Percentiles rank a stretch among this genome's conserved stretches.
Evolutionary conservation across 257 asterid genomes (phyloP).

Genomic region (Solanum virginianum): DNA sequence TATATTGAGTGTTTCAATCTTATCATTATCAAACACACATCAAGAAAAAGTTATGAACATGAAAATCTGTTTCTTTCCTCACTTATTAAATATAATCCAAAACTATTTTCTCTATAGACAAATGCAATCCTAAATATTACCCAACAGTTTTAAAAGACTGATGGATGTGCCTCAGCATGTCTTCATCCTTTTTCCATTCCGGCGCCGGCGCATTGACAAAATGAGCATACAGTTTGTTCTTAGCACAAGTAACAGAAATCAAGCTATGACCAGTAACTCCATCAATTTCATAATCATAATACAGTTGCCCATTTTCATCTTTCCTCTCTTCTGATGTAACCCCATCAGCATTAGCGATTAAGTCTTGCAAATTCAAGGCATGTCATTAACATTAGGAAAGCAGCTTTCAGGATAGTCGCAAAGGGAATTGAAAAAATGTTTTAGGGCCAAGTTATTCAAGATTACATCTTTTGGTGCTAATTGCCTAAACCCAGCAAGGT

Average conservation of each 20-base stretch:
- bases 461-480: slow-evolving; percentile 65
- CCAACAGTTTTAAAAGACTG: slow-evolving; percentile 76
- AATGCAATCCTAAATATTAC: background rate
- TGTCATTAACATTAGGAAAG: background rate
- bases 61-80: background rate
- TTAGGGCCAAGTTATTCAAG: slow-evolving; percentile 49
- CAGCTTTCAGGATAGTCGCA: background rate
- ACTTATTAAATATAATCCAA: background rate
- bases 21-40: background rate
- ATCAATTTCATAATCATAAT: slow-evolving; percentile 76
- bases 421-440: background rate
- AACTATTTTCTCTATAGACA: background rate
- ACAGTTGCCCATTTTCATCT: slow-evolving; percentile 73
- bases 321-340: slow-evolving; percentile 55
- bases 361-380: slow-evolving; percentile 43
- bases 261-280: slow-evolving; percentile 67
- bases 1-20: background rate
- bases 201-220: slow-evolving; percentile 79
- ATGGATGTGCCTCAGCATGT: slow-evolving; percentile 63
- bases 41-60: background rate
- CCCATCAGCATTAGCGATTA: slow-evolving; percentile 62
- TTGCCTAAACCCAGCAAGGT: slow-evolving; percentile 58
- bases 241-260: slow-evolving; percentile 86
- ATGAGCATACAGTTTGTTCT: slow-evolving; percentile 83
- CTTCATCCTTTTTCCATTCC: slow-evolving; percentile 76